Evolutionary conservation across 2,329 filamentous ascomycete species (phyloP).

Genomic region (Neofusicoccum umdonicola): DNA sequence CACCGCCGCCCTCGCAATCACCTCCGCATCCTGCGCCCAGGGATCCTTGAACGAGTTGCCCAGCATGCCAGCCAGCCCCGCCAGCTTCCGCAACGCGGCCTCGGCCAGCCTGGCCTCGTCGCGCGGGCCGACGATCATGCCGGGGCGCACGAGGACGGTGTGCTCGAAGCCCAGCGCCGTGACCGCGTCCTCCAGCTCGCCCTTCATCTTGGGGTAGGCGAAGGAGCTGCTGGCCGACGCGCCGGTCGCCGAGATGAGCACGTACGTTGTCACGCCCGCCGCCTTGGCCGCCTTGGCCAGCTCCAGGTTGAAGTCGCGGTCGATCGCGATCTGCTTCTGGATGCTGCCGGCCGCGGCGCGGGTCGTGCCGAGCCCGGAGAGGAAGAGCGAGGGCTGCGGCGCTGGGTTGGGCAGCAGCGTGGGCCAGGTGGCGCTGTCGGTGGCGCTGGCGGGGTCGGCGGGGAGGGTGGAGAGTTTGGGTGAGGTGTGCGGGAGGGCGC

Average conservation of each 20-base stretch:
- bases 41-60: conserved; percentile 55
- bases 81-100: conserved; percentile 54
- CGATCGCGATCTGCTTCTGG: conserved; percentile 80
- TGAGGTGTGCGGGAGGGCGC: conserved; percentile 53
- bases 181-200: conserved; percentile 77
- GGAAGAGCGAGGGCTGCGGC: conserved; percentile 62
- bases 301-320: conserved; percentile 80
- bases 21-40: conserved; percentile 70
- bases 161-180: conserved; percentile 71
- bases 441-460: conserved; percentile 49
- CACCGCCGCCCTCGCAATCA: conserved; percentile 68
- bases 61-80: conserved; percentile 52
- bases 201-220: conserved; percentile 72
- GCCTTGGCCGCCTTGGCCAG: conserved; percentile 72
- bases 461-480: conserved; percentile 66
- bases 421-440: conserved; percentile 60
- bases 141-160: conserved; percentile 71
- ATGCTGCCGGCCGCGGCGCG: conserved; percentile 70
- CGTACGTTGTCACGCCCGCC: conserved; percentile 69
- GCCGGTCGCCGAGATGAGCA: conserved; percentile 66
- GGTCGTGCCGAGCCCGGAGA: conserved; percentile 80
- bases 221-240: conserved; percentile 54
- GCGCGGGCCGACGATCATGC: conserved; percentile 70
- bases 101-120: conserved; percentile 61
- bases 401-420: conserved; percentile 55